phyloP scores from a whole-genome alignment of 768 basidiomycete species.

The Termitomyces sp. region DNA sequence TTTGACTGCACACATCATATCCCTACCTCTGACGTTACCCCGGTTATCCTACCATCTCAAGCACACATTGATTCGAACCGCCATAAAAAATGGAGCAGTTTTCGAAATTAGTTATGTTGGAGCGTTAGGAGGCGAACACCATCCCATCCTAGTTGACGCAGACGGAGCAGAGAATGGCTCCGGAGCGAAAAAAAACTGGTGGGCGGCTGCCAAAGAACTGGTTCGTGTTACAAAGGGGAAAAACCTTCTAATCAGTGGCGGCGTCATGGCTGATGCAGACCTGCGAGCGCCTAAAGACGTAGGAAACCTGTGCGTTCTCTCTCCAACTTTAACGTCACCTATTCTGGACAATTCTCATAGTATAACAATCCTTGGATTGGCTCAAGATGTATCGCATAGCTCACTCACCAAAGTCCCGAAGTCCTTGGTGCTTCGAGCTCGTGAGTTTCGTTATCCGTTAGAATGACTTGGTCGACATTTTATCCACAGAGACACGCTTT shows the following conservation, averaged over 20 bases:
- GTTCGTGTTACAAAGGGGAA: conserved; percentile 78
- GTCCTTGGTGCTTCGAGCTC: conserved; percentile 66
- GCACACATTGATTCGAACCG: conserved; percentile 77
- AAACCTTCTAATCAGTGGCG: conserved; percentile 67
- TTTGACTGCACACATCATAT: conserved; percentile 76
- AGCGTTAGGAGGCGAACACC: conserved; percentile 61
- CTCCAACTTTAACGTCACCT: conserved; percentile 1
- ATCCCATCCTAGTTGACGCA: conserved; percentile 36
- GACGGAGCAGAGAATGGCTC: conserved; percentile 49
- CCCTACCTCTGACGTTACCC: conserved; percentile 71
- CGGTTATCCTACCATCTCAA: conserved; percentile 79
- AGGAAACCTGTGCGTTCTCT: conserved; percentile 58
- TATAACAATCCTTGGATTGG: conserved; percentile 58
- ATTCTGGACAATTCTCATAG: conserved; percentile 28
- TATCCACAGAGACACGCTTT: conserved; percentile 62
- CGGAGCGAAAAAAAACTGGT: conserved; percentile 73
- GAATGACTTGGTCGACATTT: background rate
- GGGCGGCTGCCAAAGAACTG: conserved; percentile 75
- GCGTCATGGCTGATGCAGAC: conserved; percentile 55
- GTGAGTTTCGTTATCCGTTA: conserved; percentile 37
- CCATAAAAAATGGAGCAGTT: conserved; percentile 75
- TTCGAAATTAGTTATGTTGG: conserved; percentile 82
- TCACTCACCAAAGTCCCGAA: conserved; percentile 57
- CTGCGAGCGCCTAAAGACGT: conserved; percentile 70
- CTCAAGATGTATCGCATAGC: conserved; percentile 65